phyloP scores from a whole-genome alignment of 2,329 filamentous ascomycete genomes.

The Claviceps cyperi region DNA sequence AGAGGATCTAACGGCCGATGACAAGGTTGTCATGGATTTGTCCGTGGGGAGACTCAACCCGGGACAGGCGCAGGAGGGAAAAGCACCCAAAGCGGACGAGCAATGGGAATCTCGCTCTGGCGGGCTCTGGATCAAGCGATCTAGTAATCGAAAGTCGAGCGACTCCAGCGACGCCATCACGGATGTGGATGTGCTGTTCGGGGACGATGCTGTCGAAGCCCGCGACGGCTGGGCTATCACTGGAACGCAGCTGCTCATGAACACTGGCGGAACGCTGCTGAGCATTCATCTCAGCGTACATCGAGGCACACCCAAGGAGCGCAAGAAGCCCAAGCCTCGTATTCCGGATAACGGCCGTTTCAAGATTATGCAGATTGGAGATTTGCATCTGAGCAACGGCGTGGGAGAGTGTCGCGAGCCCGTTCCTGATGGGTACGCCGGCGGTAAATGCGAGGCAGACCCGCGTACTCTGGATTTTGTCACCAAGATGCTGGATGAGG shows the following conservation, averaged over 20 bases:
- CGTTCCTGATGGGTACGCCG: conserved; percentile 57
- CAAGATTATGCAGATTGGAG: conserved; percentile 94
- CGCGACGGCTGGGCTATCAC: conserved; percentile 72
- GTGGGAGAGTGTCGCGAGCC: conserved; percentile 74
- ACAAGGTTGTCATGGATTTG: conserved; percentile 69
- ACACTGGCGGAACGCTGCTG: conserved; percentile 44
- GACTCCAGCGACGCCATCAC: conserved; percentile 65
- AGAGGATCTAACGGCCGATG: conserved; percentile 59
- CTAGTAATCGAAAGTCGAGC: conserved; percentile 54
- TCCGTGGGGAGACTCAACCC: conserved; percentile 62
- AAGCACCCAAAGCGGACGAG: conserved; percentile 28
- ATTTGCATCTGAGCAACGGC: conserved; percentile 85
- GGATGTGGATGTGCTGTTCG: conserved; percentile 74
- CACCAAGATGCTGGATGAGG: conserved; percentile 68
- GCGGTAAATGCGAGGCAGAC: conserved; percentile 78
- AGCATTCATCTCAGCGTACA: conserved; percentile 67
- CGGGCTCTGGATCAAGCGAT: conserved; percentile 72
- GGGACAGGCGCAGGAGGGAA: conserved; percentile 10
- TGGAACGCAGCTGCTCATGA: conserved; percentile 58
- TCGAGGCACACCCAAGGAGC: conserved; percentile 50
- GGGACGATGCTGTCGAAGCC: conserved; percentile 81
- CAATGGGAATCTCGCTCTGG: conserved; percentile 65
- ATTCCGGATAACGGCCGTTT: conserved; percentile 85
- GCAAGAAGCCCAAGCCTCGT: conserved; percentile 56
- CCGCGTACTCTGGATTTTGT: conserved; percentile 85